Evolutionary conservation across 1,284 basidiomycete genomes (phyloP).

Genomic region (Amylostereum areolatum): DNA sequence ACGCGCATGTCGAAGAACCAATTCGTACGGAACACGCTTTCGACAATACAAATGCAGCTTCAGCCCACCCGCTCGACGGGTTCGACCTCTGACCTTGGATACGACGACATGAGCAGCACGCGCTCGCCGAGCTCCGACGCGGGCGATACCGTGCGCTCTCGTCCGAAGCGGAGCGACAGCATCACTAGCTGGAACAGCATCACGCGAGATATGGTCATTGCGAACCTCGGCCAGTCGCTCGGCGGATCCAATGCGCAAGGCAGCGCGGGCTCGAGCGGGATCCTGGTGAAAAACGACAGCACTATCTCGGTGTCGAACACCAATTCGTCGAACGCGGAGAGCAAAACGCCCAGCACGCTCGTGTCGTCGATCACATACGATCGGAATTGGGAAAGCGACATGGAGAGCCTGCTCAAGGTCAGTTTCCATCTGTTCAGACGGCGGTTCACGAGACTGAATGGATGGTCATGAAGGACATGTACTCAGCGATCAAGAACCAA

Average conservation of each 20-base stretch:
- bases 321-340: conserved; percentile 27
- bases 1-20: conserved; percentile 91
- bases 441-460: neutral
- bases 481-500: conserved; percentile 83
- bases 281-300: conserved; percentile 16
- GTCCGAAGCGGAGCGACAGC: conserved; percentile 73
- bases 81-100: conserved; percentile 58
- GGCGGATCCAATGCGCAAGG: conserved; percentile 34
- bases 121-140: conserved; percentile 44
- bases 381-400: conserved; percentile 76
- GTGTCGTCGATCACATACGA: conserved; percentile 42
- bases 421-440: conserved; percentile 13
- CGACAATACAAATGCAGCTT: conserved; percentile 75
- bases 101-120: conserved; percentile 60
- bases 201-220: conserved; percentile 46
- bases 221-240: conserved; percentile 26
- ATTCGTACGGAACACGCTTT: conserved; percentile 89
- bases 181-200: conserved; percentile 80
- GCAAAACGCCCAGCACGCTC: conserved; percentile 26
- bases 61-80: conserved; percentile 17
- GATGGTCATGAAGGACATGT: conserved; percentile 74
- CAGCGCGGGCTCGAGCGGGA: conserved; percentile 37
- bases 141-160: conserved; percentile 33
- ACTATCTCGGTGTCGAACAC: conserved; percentile 15
- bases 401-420: conserved; percentile 84